Base-by-base conservation (phyloP, 345 rosid genomes). In the Citrus trifoliata region DNA sequence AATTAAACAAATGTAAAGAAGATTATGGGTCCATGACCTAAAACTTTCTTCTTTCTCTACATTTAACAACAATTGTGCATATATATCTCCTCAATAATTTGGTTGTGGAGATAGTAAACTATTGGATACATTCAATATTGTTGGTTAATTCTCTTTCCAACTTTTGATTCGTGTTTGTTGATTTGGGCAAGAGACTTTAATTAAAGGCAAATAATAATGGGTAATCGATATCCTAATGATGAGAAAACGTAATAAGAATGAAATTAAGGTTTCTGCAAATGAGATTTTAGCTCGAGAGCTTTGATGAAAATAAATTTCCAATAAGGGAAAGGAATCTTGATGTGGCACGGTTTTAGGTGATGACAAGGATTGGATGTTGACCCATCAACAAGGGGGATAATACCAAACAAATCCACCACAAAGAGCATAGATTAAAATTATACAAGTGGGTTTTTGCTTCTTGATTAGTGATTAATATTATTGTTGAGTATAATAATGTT, bases 271-370 rank as follows among this genome's bases (percentile, higher is more conserved):
- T 46, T 46, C 51, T 13, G 73, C 68, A 24, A 68, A 79, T 77
- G 78, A 71, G 25, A 13, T 51, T 73, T 7, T 37, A 40, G 35
- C 46, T 28, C 7, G n/a, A 70, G 77, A 24, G 25, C 37, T 79
- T 21, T 21, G 78, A 35, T 21, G 76, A 74, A 78, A 74, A 83
- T 21, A 53, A 75, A 76, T 55, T 88, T 76, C 90, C 62, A 85
- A 70, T 80, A 87, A 83, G 74, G 89, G 94, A 86, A 93, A 85
- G 80, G 94, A 89, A 92, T 92, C 87, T 90, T 78, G 88, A 87
- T 88, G 88, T 83, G 90, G 97, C 95, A 89, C 89, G 85, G 88
- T 88, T 91, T 84, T 93, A 92, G 97, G 99, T 93, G 93, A 90
- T 91, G 98, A 91, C 88, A 91, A 80, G 91, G 91, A 90, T 81